Conservation (phyloP, 768 basidiomycete genomes). For the Hygrophoropsis aurantiaca region DNA sequence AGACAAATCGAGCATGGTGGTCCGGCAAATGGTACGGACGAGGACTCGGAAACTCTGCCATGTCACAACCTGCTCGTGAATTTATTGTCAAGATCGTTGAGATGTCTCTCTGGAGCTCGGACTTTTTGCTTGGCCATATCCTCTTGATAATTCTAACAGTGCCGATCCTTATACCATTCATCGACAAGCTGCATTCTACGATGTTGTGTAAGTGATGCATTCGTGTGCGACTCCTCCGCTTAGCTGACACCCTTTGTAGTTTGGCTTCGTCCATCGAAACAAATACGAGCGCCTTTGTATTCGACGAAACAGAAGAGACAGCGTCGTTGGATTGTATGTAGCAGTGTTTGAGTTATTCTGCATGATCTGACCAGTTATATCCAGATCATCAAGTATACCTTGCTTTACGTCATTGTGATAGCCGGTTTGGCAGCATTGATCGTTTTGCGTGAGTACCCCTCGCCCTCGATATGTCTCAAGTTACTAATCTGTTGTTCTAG, state of each 20-base stretch:
- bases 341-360: not conserved
- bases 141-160: constrained; percentile 86
- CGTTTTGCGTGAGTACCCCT: constrained; percentile 64
- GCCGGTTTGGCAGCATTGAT: constrained; percentile 80
- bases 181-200: constrained; percentile 88
- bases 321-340: constrained; percentile 82
- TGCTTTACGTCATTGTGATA: constrained; percentile 78
- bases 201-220: constrained; percentile 72
- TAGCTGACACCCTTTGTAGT: constrained; percentile 43
- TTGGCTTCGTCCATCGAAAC: constrained; percentile 94
- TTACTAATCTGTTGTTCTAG: constrained; percentile 39
- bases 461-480: constrained; percentile 1
- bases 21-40: constrained; percentile 97
- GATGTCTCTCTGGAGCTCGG: constrained; percentile 95
- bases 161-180: constrained; percentile 81
- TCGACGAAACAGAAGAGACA: constrained; percentile 93
- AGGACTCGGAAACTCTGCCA: constrained; percentile 85
- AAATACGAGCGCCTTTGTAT: constrained; percentile 91
- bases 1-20: constrained; percentile 99
- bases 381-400: constrained; percentile 80
- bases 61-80: constrained; percentile 96
- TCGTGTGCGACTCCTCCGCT: constrained; percentile 4
- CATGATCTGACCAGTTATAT: constrained; percentile 6
- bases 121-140: constrained; percentile 85
- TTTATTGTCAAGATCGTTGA: constrained; percentile 98